Evolutionary conservation across 2,329 filamentous ascomycete species (phyloP), one percentile per base, ranked within the genome.

Genomic region (Ceratocystis variospora): DNA sequence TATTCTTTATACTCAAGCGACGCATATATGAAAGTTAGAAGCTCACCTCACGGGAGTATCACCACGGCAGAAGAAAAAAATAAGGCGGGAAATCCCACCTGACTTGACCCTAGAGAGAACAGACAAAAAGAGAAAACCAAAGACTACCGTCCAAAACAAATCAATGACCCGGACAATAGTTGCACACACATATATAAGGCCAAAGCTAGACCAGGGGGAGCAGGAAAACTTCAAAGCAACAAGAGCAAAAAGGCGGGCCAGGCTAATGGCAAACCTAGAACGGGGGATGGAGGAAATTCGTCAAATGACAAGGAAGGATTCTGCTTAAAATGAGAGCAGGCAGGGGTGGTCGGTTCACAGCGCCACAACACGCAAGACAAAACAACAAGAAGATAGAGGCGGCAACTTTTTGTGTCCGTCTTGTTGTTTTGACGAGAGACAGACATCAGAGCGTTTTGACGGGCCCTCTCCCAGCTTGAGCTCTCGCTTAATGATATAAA

Each of bases 261-360:
- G 37, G 37, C 37, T 41, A 15, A 41, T 41, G 12, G 37, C 12
- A 41, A 41, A 41, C 37, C 37, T 15, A 41, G 37, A 12, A 41
- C 10, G 37, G 37, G 37, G 48, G 48, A 53, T 25, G n/a, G 28
- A 37, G 31, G 55, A 37, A 59, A 37, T 37, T 19, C 28, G 33
- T 37, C 3, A 59, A 7, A 59, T 59, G 55, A 59, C 28, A 59
- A 59, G 55, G 55, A 59, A 59, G 55, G 55, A 59, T 59, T 37
- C 5, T 41, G 37, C 37, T 28, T 59, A 12, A 59, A 59, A 37
- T 37, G 55, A 59, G 28, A 59, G 7, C 28, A 59, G 22, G 17
- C 55, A 59, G 55, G 55, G 55, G 55, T 59, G 37, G 37, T n/a
- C 28, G 17, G 31, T 31, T 28, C 15, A 8, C n/a, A 37, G 48